Base-by-base conservation (phyloP, 164 flowering plant species). In the Dillenia suffruticosa region DNA sequence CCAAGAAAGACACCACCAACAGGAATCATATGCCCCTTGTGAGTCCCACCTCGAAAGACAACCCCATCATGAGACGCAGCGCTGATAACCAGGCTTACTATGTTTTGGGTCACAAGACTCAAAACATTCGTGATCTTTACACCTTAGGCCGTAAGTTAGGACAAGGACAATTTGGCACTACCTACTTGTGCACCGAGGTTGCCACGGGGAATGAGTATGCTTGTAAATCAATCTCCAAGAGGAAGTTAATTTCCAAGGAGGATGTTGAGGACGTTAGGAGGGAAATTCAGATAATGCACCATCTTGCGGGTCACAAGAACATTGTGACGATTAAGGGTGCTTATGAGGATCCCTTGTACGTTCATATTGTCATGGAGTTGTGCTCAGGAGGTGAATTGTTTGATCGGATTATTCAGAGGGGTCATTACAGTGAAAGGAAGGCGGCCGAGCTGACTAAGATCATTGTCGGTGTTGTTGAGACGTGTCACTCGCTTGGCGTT, bases 231-330 rank as follows among this genome's bases (percentile, higher is more conserved):
- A 90, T 90, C 61, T 79, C 96, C 1, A 90, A 90, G 79, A 81
- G 94, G 87, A 90, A 90, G 75, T 68, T 90, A 71, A 88, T 90
- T 50, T 81, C 90, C 19, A 88, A 72, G 70, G 94, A 90, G 68
- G 96, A 90, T 59, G 84, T 90, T 19, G 96, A 90, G 61, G 96
- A 90, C 72, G 96, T 90, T 49, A 68, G 92, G 69, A 81, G 96
- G 76, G 96, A 90, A 71, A 90, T 90, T 76, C 94, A 90, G 81
- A 90, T 90, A 74, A 90, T 90, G 96, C 96, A 90, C 76, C 96
- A 90, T 75, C 80, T 90, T 63, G 85, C 94, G 0, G 96, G 96
- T 66, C 96, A 90, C 64, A 86, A 78, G 62, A 80, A 88, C 56
- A 85, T 90, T 60, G 96, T 90, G 51, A 83, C 83, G 0, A 90